Percentiles rank a stretch among this genome's conserved stretches.
Evolutionary conservation across 169 alveolate species (phyloP).

Genomic region (Eimeria sp.): DNA sequence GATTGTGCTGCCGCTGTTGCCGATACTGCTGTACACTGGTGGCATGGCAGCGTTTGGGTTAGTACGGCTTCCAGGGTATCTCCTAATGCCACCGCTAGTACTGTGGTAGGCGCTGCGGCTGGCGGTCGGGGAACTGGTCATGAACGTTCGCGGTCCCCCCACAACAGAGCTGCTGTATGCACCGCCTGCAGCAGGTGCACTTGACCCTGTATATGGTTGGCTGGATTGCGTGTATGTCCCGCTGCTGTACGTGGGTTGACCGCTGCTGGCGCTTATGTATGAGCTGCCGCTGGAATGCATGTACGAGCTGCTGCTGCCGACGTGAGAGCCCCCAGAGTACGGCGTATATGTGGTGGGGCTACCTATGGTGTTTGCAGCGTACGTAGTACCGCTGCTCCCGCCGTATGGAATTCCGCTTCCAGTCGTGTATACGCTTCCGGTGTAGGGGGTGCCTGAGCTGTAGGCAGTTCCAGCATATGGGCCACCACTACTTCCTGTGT

Average conservation of each 20-base stretch:
- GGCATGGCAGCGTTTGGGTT: neutral
- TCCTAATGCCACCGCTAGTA: neutral
- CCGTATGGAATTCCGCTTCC: constrained; percentile 7
- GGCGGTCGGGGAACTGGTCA: constrained; percentile 18
- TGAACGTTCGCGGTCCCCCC: constrained; percentile 31
- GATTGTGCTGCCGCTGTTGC: constrained; percentile 32
- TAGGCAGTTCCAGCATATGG: neutral
- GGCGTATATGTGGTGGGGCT: constrained; percentile 3
- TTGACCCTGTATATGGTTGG: neutral
- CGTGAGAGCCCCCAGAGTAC: constrained; percentile 11
- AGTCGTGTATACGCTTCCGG: neutral
- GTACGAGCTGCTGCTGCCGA: constrained; percentile 37
- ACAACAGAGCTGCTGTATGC: constrained; percentile 33
- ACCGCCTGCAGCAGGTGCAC: neutral
- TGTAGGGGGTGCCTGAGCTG: neutral
- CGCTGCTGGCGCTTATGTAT: constrained; percentile 34
- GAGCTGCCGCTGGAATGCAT: constrained; percentile 19
- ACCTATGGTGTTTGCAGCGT: constrained; percentile 3
- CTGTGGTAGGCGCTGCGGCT: constrained; percentile 16
- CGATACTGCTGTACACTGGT: constrained; percentile 1
- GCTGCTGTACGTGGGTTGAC: neutral
- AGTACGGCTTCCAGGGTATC: neutral
- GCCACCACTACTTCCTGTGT: constrained; percentile 6
- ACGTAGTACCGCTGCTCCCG: constrained; percentile 48
- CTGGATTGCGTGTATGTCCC: neutral